These are phyloP conservation scores for Citrus australasica DNA, from an alignment of 345 rosid species.

Conservation along the genomic window DNA sequence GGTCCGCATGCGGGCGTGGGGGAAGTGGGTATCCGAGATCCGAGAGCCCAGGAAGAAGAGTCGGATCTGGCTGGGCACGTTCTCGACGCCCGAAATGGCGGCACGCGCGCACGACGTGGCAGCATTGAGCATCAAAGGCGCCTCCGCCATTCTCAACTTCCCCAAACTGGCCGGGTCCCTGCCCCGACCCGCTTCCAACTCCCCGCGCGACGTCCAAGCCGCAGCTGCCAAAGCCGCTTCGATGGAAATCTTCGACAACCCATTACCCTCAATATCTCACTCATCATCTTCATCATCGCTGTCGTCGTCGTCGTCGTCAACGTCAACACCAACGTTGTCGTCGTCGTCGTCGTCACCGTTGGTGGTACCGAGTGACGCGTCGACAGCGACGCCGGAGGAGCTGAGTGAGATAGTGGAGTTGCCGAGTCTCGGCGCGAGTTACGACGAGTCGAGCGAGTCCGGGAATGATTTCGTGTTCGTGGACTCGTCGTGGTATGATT, in stretches of 20 bases:
- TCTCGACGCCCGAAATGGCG: conserved; percentile 88
- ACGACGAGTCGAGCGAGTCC: conserved; percentile 38
- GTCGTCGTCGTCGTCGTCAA: conserved; percentile 22
- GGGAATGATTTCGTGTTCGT: conserved; percentile 55
- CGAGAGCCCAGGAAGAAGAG: conserved; percentile 90
- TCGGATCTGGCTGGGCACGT: conserved; percentile 97
- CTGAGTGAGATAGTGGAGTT: conserved; percentile 82
- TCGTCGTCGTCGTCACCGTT: conserved; percentile 16
- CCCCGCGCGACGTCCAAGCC: conserved; percentile 87
- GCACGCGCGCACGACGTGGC: conserved; percentile 99
- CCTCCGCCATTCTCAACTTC: conserved; percentile 78
- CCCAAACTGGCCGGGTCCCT: conserved; percentile 68
- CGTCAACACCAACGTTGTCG: background rate
- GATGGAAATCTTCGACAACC: conserved; percentile 34
- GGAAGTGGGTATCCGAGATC: conserved; percentile 99
- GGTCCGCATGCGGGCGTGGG: conserved; percentile 92
- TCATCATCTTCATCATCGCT: background rate
- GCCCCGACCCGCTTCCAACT: conserved; percentile 73
- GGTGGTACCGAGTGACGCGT: conserved; percentile 29
- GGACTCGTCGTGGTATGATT: conserved; percentile 52
- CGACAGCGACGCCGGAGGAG: conserved; percentile 50
- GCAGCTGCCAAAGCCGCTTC: conserved; percentile 91
- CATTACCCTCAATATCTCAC: background rate
- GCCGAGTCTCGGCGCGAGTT: conserved; percentile 61
- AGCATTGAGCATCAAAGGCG: conserved; percentile 77